Base-by-base conservation (phyloP, 768 basidiomycete genomes). In the Asterophora parasitica region DNA sequence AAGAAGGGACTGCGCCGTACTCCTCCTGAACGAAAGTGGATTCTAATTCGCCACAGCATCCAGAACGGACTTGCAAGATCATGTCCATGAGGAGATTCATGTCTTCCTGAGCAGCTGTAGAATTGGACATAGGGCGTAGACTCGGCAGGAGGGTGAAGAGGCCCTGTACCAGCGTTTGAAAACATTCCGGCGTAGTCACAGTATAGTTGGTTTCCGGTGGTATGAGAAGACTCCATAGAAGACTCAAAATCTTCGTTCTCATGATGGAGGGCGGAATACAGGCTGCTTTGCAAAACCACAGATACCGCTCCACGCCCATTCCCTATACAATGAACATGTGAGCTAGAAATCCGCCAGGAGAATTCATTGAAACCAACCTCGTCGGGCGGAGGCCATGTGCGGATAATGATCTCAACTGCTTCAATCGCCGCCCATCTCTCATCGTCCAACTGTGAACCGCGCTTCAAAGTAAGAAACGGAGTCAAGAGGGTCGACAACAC, bases 281-380 rank as follows among this genome's bases (percentile, higher is more conserved):
- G 1, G 79, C 79, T 7, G 83, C 83, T 53, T 76, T 78, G 54
- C 80, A 79, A 58, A 85, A 88, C 87, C 87, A 90, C 26, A 83
- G 52, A 54, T 75, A 79, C 19, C 86, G 78, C 49, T 81, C 79
- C 8, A 83, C 67, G 44, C 74, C 76, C 17, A 64, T 68, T 54
- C 74, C 59, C 69, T 70, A 41, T 16, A 30, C 42, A 13, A 38
- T 49, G 49, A n/a, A 39, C 10, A 40, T 33, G 28, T n/a, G 15
- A 32, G 8, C 7, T 28, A n/a, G 39, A 38, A 15, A 15, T 34
- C 33, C 6, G 37, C 31, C 19, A 35, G 11, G 15, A 12, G 32
- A 13, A 49, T 53, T 13, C 26, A n/a, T n/a, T n/a, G 9, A 16
- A 12, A 56, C 71, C 49, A 26, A 85, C 85, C 70, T 85, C 81